phyloP scores from a whole-genome alignment of 2,329 filamentous ascomycete genomes.

The Cladorrhinum sp. region DNA sequence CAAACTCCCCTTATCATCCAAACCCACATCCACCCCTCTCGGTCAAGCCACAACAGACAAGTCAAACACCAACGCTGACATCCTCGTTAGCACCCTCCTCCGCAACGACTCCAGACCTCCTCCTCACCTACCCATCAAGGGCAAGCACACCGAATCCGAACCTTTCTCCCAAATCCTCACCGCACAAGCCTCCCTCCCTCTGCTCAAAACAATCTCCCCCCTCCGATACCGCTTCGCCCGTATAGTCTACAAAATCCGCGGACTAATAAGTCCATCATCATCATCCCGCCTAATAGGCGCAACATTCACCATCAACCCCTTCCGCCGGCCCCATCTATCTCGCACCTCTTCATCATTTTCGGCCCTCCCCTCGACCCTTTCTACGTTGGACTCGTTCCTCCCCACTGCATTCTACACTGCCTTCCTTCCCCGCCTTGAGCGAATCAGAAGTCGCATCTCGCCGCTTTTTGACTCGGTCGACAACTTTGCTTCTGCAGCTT shows the following conservation, averaged over 20 bases:
- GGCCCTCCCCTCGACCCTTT: background rate
- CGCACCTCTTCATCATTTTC: constrained; percentile 11
- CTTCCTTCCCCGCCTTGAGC: background rate
- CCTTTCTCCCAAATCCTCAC: background rate
- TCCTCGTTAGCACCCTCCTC: constrained; percentile 7
- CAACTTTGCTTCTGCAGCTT: constrained; percentile 3
- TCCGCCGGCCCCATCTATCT: constrained; percentile 3
- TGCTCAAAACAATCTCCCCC: background rate
- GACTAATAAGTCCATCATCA: background rate
- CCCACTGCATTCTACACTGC: background rate
- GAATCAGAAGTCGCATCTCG: background rate
- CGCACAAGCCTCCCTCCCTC: background rate
- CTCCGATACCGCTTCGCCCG: constrained; percentile 5
- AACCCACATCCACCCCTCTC: constrained; percentile 1
- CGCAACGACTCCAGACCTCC: background rate
- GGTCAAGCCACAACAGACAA: constrained; percentile 6
- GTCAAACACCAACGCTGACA: constrained; percentile 12
- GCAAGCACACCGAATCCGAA: background rate
- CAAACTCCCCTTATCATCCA: background rate
- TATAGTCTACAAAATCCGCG: constrained; percentile 1
- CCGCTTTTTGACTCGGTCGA: constrained; percentile 1
- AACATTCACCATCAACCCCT: constrained; percentile 23
- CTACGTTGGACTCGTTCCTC: constrained; percentile 1
- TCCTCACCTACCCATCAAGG: background rate
- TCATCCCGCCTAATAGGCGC: background rate